Base-by-base conservation (phyloP, 164 flowering plant species). In the Stephania cephalantha region DNA sequence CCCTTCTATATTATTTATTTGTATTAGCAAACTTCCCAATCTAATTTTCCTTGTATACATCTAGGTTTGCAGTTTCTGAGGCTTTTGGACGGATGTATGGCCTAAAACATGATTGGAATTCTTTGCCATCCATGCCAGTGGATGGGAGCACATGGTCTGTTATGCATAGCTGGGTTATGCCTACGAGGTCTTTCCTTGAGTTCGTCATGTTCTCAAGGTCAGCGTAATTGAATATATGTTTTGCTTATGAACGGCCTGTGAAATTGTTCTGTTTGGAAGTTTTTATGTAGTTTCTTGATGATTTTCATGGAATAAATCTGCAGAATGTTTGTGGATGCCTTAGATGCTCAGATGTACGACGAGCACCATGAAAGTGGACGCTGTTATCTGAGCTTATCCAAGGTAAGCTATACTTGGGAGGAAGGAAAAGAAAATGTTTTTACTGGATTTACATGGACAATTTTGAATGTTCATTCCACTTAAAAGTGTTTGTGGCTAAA, bases 201-300 rank as follows among this genome's bases (percentile, higher is more conserved):
- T 91, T 92, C 83, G 92, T 90, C 8, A 94, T 96, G 99, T 96
- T 96, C 76, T 90, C 98, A 66, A 92, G 99, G 99, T 94, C 76
- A 9, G 71, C 11, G 58, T 53, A 31, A 74, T 55, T 48, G 18
- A 29, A 25, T 44, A 17, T 42, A 11, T 25, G 45, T 9, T 10
- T 11, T 50, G 9, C 44, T 71, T 50, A 52, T 3, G 12, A 53
- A 3, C 63, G 9, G 11, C 13, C 63, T 4, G 66, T 61, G n/a
- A 46, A 0, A 9, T 53, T 10, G 17, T 70, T 10, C 13, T 15
- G 5, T 58, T 22, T 3, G 29, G 45, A 29, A 11, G 17, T 12
- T 20, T 6, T 42, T 45, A 7, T 13, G 7, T 15, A 1, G 22
- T 53, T 65, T 52, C 15, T 20, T 12, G 30, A 31, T 55, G 46